Evolutionary conservation across 2,329 filamentous ascomycete species (phyloP), one percentile per base, ranked within the genome.

Genomic region (Achaetomium macrosporum): DNA sequence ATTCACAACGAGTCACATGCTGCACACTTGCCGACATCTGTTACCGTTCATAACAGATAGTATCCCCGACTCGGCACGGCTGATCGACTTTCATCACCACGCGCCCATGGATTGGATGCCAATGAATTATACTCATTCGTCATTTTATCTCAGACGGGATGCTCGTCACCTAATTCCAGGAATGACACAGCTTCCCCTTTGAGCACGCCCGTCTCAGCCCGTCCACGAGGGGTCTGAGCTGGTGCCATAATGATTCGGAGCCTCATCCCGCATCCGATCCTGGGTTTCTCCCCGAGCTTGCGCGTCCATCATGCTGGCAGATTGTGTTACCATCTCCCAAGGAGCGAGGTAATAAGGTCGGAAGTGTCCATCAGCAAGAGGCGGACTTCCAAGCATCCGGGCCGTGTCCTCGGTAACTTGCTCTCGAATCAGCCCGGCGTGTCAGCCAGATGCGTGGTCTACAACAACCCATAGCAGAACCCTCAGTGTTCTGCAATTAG

Each of bases 41-140:
- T 8, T 41, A 16, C 43, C 43, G 41, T 17, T 17, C 16, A 44
- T 47, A 30, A 37, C 36, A 42, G 54, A 58, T 58, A 58, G 54
- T 37, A 42, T 53, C 52, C 36, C 46, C 60, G 61, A 58, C 33
- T 59, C 59, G 59, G 42, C 33, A 43, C 57, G 60, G 59, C 59
- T 61, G 57, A 43, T 42, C 47, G 17, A 37, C 31, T 43, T 25
- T 12, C n/a, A 47, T 30, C 15, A 40, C 16, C 25, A n/a, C 10
- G 40, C n/a, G 10, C 15, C 9, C 25, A 31, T 16, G 41, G 41
- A 36, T 40, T 40, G 30, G 20, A 16, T 40, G n/a, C n/a, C 15
- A 40, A 15, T n/a, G 11, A 43, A 16, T 47, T 31, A 40, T 50
- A 25, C 25, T 7, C 25, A 7, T 25, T 25, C 25, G 25, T 25